Evolutionary conservation across 371 early-diverging fungal genomes (phyloP), one percentile per base, ranked within the genome.

Genomic region (Ordospora pajunii): DNA sequence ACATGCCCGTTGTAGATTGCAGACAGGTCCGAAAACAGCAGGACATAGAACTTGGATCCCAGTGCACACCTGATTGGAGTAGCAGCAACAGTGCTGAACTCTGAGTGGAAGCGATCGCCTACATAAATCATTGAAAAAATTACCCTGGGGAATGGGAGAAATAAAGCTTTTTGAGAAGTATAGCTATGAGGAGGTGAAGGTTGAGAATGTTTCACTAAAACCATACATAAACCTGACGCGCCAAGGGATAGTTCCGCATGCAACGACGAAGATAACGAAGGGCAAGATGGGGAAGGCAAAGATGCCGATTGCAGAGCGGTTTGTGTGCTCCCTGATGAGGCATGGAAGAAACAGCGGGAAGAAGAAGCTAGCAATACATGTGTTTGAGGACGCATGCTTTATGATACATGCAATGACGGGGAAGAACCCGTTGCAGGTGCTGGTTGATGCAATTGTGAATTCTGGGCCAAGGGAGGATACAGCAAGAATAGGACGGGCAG

Each of bases 331-430:
- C 76, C 88, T 99, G 78, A 99, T 99, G 99, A 96, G 95, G 93
- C 92, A 95, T 89, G 99, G 99, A 81, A 94, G 97, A 86, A 99
- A 99, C 92, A 96, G 93, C 90, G 97, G 99, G 82, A 99, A 99
- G 91, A 97, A 97, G 89, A 88, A 93, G 79, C 90, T 97, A 91
- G 94, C 97, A 83, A 91, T 91, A 79, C 93, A 94, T 84, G 93
- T 95, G 83, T 91, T 97, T 85, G 93, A 94, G 89, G 94, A 96
- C 88, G 93, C 99, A 75, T 96, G 96, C 85, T 93, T 94, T 87
- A 97, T 99, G 88, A 92, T 99, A 86, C 87, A 96, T 90, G 88
- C 93, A 82, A 89, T 94, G 86, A 95, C 97, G 83, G 95, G 94
- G 86, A 89, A 89, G 86, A 99, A 97, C 91, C 99, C 99, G 79